Percentiles rank a stretch among this genome's conserved stretches.
phyloP scores from a whole-genome alignment of 805 yeast species.

The Candida loeiensis region DNA sequence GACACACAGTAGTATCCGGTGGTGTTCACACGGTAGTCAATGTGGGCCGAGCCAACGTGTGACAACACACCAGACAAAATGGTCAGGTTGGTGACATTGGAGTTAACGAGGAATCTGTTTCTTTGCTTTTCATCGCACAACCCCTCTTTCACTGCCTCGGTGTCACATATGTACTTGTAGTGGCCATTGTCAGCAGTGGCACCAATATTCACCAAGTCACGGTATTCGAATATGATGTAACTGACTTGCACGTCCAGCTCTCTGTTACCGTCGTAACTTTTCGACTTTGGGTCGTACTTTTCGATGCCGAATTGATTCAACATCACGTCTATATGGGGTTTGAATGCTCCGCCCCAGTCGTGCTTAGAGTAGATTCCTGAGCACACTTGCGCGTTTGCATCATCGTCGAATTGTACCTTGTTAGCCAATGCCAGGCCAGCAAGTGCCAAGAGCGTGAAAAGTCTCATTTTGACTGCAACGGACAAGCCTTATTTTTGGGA shows the following conservation, averaged over 20 bases:
- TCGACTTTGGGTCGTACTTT: constrained; percentile 23
- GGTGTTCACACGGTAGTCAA: constrained; percentile 59
- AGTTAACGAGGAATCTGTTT: constrained; percentile 60
- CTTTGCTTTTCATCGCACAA: constrained; percentile 51
- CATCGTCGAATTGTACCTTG: constrained; percentile 47
- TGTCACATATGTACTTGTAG: constrained; percentile 70
- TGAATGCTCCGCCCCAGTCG: constrained; percentile 81
- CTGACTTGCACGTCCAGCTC: constrained; percentile 48
- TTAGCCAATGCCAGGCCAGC: constrained; percentile 28
- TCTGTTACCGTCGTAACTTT: constrained; percentile 20
- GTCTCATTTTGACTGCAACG: neutral
- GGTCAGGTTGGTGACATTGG: constrained; percentile 46
- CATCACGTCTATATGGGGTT: constrained; percentile 45
- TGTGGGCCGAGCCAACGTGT: constrained; percentile 55
- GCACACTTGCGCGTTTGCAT: constrained; percentile 60
- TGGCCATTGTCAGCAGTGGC: constrained; percentile 39
- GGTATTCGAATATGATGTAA: constrained; percentile 78
- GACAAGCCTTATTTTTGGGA: neutral
- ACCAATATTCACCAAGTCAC: constrained; percentile 72
- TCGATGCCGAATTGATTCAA: constrained; percentile 27
- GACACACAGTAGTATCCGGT: constrained; percentile 95
- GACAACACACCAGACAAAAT: constrained; percentile 56
- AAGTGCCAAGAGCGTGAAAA: neutral
- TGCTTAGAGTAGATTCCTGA: constrained; percentile 84
- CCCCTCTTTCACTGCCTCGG: constrained; percentile 51